A percentile compares a stretch with the other conserved stretches of the same genome.
phyloP scores from a whole-genome alignment of 2,329 filamentous ascomycete species.

The Elsinoe necatrix region DNA sequence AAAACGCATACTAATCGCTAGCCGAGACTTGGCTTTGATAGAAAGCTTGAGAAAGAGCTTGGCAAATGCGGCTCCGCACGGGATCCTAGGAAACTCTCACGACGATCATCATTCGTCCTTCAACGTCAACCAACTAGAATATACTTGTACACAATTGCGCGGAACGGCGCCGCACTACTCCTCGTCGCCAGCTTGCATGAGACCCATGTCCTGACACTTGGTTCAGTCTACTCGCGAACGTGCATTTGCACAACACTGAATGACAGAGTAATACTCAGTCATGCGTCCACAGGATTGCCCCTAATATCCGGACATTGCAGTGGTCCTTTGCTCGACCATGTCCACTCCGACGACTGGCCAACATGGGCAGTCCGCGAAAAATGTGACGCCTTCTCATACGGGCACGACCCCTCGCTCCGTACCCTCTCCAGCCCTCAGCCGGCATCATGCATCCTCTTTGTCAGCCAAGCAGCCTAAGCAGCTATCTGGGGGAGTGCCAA shows the following conservation, averaged over 20 bases:
- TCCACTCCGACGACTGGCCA: constrained; percentile 23
- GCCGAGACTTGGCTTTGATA: too few species aligned
- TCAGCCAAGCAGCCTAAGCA: constrained; percentile 25
- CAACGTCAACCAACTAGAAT: too few species aligned
- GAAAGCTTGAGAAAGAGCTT: too few species aligned
- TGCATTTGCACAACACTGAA: not conserved
- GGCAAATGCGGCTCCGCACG: too few species aligned
- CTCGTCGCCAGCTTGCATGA: not conserved
- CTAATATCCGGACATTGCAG: not conserved
- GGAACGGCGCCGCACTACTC: not conserved
- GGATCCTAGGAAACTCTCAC: too few species aligned
- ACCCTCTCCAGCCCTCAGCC: constrained; percentile 23
- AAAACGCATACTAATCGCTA: too few species aligned
- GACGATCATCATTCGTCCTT: too few species aligned
- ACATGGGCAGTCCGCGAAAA: constrained; percentile 14
- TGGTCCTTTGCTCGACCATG: constrained; percentile 18
- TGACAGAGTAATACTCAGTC: not conserved
- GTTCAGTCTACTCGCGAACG: not conserved
- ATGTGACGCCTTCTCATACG: constrained; percentile 26
- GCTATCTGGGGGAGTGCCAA: constrained; percentile 27
- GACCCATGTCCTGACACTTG: not conserved
- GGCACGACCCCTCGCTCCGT: constrained; percentile 37
- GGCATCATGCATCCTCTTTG: constrained; percentile 20
- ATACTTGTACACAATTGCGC: not conserved
- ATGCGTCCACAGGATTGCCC: not conserved